Base-by-base conservation (phyloP, 108 stramenopile genomes). In the Chaetoceros muelleri region DNA sequence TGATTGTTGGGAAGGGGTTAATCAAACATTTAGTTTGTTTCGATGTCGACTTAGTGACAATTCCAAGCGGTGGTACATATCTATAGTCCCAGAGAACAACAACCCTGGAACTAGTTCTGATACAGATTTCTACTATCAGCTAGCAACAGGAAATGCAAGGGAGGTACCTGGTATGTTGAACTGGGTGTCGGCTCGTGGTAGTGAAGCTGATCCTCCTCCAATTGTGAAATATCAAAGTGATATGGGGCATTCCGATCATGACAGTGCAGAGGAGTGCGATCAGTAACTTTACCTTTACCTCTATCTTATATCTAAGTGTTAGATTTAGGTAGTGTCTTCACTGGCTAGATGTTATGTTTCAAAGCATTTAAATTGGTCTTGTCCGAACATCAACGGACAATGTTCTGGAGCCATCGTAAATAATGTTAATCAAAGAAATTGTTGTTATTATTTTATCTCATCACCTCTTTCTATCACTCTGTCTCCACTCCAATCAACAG, bases 1-100 rank as follows among this genome's bases (percentile, higher is more conserved):
- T 20, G 86, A 81, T 7, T 58, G 63, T 23, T 82, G 71, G 62
- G 51, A 78, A 19, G 87, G 76, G 20, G 29, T 62, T 24, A 58
- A 71, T 25, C 56, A 51, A 24, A 57, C 31, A 3, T 81, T 78
- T 40, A 74, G 63, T 10, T 18, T 84, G 0, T 95, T 90, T 59
- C 67, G 81, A 28, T 95, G 94, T 67, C 71, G 76, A 44, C 80
- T 90, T 28, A 84, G 86, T 65, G 82, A 87, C 57, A 84, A 87
- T 24, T 82, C 84, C 20, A 77, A 70, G 61, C 79, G 80, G 52
- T 95, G 94, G 94, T 95, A 82, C 60, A 82, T 95, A 27, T 87
- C 85, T 17, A 79, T 95, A 52, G 87, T 91, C 7, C 94, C 94
- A 0, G 58, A 59, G 24, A 69, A 66, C 7, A 63, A 65, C 26